Base-by-base conservation (phyloP, 2,329 filamentous ascomycete genomes). In the Scedosporium dehoogii region DNA sequence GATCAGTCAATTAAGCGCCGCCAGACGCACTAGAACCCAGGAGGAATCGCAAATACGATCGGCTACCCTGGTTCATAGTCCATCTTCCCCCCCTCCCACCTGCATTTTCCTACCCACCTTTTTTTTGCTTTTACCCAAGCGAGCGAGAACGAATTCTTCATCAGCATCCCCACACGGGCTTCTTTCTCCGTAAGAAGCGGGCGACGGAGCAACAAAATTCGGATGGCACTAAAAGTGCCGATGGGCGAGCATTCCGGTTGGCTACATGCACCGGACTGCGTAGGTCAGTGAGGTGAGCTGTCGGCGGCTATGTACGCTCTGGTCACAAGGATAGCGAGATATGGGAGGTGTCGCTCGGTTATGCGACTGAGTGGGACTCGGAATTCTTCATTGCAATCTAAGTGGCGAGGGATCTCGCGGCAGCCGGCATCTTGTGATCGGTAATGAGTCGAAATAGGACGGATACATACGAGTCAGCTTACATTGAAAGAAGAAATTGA, bases 221-320 rank as follows among this genome's bases (percentile, higher is more conserved):
- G 7, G 16, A 51, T 4, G 38, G 25, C 2, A 16, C 21, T n/a
- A 29, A 58, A 18, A 58, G 10, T 18, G 33, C 21, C 21, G 33
- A n/a, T 18, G 29, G 38, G 44, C 44, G 14, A 48, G 33, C 25
- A 27, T 33, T 59, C 57, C 57, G 57, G 57, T 59, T 59, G 57
- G 57, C 10, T 60, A 25, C 58, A 60, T 60, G 58, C 58, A 60
- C 5, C 18, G 42, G 27, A 60, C 33, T 38, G 9, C 38, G 16
- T 27, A 21, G 18, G 27, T 51, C n/a, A 14, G 18, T 38, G 41
- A 12, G n/a, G 21, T 12, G 51, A 23, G 21, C n/a, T 14, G 6
- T 29, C 41, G 41, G 58, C 58, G 58, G 58, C 10, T 60, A 60
- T 60, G 58, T 51, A 58, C 23, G 41, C 33, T 14, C 29, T 42